A percentile compares a stretch with the other conserved stretches of the same genome.
Conservation (phyloP, 768 basidiomycete species). For the Amylocystis lapponica region DNA sequence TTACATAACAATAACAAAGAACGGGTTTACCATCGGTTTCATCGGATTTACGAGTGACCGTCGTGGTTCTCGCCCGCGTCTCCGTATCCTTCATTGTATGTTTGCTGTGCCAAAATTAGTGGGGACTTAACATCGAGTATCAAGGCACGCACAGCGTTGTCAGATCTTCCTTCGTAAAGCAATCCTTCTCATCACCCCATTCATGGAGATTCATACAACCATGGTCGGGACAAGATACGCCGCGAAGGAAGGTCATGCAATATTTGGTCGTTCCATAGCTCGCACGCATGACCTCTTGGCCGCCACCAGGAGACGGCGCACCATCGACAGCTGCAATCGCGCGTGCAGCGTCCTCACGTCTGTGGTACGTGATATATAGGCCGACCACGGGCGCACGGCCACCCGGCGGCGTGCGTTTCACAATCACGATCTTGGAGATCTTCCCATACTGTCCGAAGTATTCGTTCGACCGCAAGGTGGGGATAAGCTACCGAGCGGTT, state of each 20-base stretch:
- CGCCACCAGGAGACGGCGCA: slow-evolving; percentile 82
- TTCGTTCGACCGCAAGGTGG: slow-evolving; percentile 88
- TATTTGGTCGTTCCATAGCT: slow-evolving; percentile 97
- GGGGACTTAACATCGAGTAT: background rate
- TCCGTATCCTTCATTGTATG: slow-evolving; percentile 91
- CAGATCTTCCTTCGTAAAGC: slow-evolving; percentile 94
- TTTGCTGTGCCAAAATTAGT: slow-evolving; percentile 48
- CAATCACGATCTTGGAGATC: slow-evolving; percentile 90
- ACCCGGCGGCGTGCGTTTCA: slow-evolving; percentile 79
- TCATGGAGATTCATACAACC: slow-evolving; percentile 95
- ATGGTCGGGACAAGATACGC: slow-evolving; percentile 77
- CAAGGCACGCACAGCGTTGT: slow-evolving; percentile 71
- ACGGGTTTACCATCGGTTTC: slow-evolving; percentile 44
- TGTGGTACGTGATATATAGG: slow-evolving; percentile 94
- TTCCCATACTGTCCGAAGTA: slow-evolving; percentile 99
- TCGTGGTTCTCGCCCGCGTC: slow-evolving; percentile 46
- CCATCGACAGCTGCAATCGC: slow-evolving; percentile 94
- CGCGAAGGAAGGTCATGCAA: slow-evolving; percentile 91
- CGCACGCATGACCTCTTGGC: slow-evolving; percentile 84
- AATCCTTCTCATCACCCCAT: slow-evolving; percentile 98
- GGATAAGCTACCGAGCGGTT: slow-evolving; percentile 56
- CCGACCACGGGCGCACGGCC: slow-evolving; percentile 74
- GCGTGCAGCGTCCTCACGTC: slow-evolving; percentile 90
- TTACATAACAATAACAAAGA: background rate
- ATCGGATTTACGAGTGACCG: slow-evolving; percentile 52